Evolutionary conservation across 2,329 filamentous ascomycete species (phyloP), one percentile per base, ranked within the genome.

Genomic region (Curvularia hawaiiensis): DNA sequence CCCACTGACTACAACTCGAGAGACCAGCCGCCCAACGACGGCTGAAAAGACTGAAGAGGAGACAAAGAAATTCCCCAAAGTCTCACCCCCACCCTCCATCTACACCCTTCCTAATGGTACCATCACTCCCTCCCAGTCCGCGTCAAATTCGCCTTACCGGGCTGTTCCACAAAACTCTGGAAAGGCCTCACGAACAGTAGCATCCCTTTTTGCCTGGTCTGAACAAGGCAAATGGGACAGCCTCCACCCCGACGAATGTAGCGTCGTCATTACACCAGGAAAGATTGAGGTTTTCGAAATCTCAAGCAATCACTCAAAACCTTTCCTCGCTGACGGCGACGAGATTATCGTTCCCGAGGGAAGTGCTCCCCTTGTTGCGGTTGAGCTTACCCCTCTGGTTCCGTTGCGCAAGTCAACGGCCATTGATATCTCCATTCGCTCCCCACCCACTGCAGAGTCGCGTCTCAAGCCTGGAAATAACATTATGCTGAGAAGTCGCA

Each of bases 381-480:
- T 97, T 33, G 92, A 97, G 70, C 85, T 99, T 41, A 98, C 94
- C 0, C 95, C 95, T 0, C 82, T 97, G 38, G 94, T 98, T 8
- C 90, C 93, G 65, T 88, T 98, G 60, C 87, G 94, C 61, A 90
- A 94, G 69, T 95, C 93, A 68, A 99, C 92, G 22, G 91, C 90
- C 3, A 85, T 99, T 31, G 95, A 99, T 74, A 91, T 99, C 52
- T 95, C 96, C 64, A 91, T 99, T 63, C 90, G 92, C 49, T 97
- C 94, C 7, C 91, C 91, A 1, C 90, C 93, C 26, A 90, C 90
- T 7, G 74, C 83, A 33, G 86, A 90, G 61, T 92, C 90, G 5
- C 85, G 86, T 66, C 84, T 97, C 55, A 84, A 82, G 58, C 84
- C 88, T 12, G 77, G 79, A 45, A 88, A 88, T 67, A 95, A 96